Evolutionary conservation across 192 early-diverging fungal species (phyloP).

Genomic region (Radiomyces spectabilis): DNA sequence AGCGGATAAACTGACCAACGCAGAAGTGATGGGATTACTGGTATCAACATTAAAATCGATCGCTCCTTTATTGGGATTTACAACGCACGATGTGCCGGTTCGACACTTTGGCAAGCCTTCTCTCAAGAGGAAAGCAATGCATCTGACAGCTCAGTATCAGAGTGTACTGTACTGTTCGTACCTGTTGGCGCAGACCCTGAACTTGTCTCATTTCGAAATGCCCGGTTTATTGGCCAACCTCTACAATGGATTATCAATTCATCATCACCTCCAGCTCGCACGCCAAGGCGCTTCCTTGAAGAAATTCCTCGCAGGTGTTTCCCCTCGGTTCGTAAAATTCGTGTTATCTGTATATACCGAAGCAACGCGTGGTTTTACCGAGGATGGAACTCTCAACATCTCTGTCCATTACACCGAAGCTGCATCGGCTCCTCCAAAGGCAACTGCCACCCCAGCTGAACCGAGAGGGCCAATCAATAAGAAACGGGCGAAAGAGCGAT

Average conservation of each 20-base stretch:
- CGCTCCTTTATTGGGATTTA: slow-evolving; percentile 6
- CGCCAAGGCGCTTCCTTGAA: background rate
- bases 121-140: slow-evolving; percentile 29
- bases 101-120: background rate
- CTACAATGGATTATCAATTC: slow-evolving; percentile 13
- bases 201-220: slow-evolving; percentile 14
- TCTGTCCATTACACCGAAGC: too few relatives aligned
- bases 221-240: background rate
- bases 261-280: slow-evolving; percentile 1
- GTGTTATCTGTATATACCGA: too few relatives aligned
- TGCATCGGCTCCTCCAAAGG: too few relatives aligned
- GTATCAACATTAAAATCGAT: slow-evolving; percentile 23
- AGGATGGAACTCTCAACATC: too few relatives aligned
- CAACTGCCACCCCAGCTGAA: too few relatives aligned
- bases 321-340: too few relatives aligned
- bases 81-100: background rate
- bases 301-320: background rate
- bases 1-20: slow-evolving; percentile 10
- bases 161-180: slow-evolving; percentile 25
- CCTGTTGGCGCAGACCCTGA: slow-evolving; percentile 27
- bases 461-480: too few relatives aligned
- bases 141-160: slow-evolving; percentile 40
- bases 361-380: too few relatives aligned
- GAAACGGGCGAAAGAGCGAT: too few relatives aligned
- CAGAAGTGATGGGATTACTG: slow-evolving; percentile 41